Percentiles rank a stretch among this genome's conserved stretches.
Evolutionary conservation across 1,139 yeast species (phyloP).

Genomic region (Diutina ranongensis): DNA sequence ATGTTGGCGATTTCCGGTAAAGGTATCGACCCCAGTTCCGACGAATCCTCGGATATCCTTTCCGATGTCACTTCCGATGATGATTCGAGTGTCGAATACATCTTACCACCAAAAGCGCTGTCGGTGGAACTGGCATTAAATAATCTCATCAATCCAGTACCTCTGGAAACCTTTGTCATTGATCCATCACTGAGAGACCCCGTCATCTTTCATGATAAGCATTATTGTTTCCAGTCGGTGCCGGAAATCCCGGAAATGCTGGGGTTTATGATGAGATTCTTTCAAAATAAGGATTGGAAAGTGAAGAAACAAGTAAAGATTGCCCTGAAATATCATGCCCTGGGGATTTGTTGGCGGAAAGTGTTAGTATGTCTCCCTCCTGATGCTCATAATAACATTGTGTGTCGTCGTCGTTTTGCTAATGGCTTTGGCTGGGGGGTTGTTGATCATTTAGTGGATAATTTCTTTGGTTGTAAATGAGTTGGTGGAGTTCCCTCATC

Average conservation of each 20-base stretch:
- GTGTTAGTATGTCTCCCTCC: conserved; percentile 18
- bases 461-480: conserved; percentile 9
- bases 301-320: conserved; percentile 17
- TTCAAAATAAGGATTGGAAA: conserved; percentile 13
- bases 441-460: conserved; percentile 16
- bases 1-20: background rate
- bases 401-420: conserved; percentile 18
- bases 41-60: background rate
- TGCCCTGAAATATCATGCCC: conserved; percentile 17
- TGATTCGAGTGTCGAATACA: background rate
- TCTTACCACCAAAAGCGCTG: conserved; percentile 33
- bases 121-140: conserved; percentile 33
- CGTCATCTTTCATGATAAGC: conserved; percentile 69
- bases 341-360: conserved; percentile 17
- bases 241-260: conserved; percentile 31
- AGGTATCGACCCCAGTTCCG: background rate
- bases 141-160: conserved; percentile 33
- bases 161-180: conserved; percentile 21
- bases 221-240: conserved; percentile 52
- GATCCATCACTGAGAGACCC: conserved; percentile 36
- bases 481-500: background rate
- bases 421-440: conserved; percentile 23
- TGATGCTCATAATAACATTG: conserved; percentile 19
- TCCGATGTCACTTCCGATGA: background rate
- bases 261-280: background rate